Evolutionary conservation across 2,329 filamentous ascomycete genomes (phyloP).

Genomic region (Apiospora kogelbergensis): DNA sequence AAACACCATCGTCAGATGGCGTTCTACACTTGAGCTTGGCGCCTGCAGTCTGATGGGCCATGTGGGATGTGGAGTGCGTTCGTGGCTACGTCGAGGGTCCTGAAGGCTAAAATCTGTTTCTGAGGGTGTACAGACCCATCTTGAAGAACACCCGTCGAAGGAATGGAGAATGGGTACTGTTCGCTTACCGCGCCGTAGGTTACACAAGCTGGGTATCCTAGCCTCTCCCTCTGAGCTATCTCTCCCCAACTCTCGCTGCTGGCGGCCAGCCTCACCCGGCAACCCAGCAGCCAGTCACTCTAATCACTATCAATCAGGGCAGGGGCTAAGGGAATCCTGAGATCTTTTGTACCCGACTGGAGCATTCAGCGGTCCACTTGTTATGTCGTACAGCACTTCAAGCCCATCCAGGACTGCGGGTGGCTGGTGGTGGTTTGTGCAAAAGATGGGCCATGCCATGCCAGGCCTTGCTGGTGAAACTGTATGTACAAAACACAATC

Average conservation of each 20-base stretch:
- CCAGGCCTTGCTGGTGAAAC: neutral
- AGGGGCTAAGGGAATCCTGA: neutral
- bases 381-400: conserved; percentile 9
- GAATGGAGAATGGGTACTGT: conserved; percentile 9
- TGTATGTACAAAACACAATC: neutral
- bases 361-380: conserved; percentile 6
- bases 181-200: conserved; percentile 6
- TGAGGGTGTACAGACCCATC: conserved; percentile 7
- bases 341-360: conserved; percentile 6
- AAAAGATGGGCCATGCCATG: neutral
- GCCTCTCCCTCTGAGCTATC: neutral
- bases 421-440: conserved; percentile 1
- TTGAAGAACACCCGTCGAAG: conserved; percentile 10
- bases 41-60: conserved; percentile 5
- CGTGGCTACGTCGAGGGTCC: conserved; percentile 4
- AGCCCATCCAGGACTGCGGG: neutral
- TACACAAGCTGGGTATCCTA: conserved; percentile 8
- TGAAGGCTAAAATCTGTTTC: conserved; percentile 5
- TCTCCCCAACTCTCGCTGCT: neutral
- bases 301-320: neutral
- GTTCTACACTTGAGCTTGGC: conserved; percentile 4
- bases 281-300: no score
- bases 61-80: conserved; percentile 9
- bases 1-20: neutral
- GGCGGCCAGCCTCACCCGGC: neutral